phyloP scores from a whole-genome alignment of 2,329 filamentous ascomycete genomes.

The Aspergillus floridensis region DNA sequence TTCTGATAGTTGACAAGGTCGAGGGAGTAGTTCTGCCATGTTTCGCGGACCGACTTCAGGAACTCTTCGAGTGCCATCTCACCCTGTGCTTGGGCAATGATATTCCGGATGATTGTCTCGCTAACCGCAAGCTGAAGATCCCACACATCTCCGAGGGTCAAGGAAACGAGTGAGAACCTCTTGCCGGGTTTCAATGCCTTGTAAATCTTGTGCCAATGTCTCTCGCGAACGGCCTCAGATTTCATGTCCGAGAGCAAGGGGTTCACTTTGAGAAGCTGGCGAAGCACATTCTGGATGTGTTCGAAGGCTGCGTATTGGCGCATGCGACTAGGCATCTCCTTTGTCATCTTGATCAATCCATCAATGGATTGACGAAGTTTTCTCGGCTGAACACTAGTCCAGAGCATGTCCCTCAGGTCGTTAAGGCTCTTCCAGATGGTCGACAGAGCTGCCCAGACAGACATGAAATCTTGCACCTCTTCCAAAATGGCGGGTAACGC shows the following conservation, averaged over 20 bases:
- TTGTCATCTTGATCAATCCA: constrained; percentile 92
- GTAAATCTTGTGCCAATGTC: constrained; percentile 98
- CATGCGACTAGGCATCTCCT: constrained; percentile 99
- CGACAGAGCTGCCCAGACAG: constrained; percentile 91
- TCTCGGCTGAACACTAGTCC: constrained; percentile 92
- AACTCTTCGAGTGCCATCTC: constrained; percentile 99
- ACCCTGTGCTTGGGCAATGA: constrained; percentile 92
- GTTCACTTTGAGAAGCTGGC: constrained; percentile 88
- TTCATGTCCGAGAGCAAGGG: constrained; percentile 84
- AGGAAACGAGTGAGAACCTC: constrained; percentile 87
- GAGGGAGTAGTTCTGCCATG: constrained; percentile 91
- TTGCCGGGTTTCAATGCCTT: constrained; percentile 91
- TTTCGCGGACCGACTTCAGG: constrained; percentile 91
- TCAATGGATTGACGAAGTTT: constrained; percentile 90
- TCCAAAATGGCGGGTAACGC: constrained; percentile 84
- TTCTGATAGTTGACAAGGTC: constrained; percentile 97
- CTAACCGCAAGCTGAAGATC: constrained; percentile 87
- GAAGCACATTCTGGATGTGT: constrained; percentile 88
- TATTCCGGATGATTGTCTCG: constrained; percentile 83
- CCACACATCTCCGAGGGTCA: constrained; percentile 98
- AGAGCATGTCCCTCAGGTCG: constrained; percentile 85
- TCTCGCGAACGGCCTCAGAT: constrained; percentile 91
- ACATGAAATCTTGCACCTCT: constrained; percentile 98
- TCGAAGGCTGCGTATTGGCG: constrained; percentile 99
- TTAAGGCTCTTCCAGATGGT: constrained; percentile 97